A percentile compares a stretch with the other conserved stretches of the same genome.
phyloP scores from a whole-genome alignment of 495 filamentous ascomycete species.

The Aspergillus panamensis region DNA sequence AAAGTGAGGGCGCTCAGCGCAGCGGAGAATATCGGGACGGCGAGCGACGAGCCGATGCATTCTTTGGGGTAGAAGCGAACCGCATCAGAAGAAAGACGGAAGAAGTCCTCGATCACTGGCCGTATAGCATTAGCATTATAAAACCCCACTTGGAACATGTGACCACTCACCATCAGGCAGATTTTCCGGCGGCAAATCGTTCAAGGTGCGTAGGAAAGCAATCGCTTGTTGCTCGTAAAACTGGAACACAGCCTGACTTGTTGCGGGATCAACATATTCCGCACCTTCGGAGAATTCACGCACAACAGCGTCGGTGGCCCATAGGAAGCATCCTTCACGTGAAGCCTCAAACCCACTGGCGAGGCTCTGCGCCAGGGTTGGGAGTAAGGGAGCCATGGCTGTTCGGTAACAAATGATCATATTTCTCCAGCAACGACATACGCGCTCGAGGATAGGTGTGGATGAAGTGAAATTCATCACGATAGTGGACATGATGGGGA shows the following conservation, averaged over 20 bases:
- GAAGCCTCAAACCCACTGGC: constrained; percentile 79
- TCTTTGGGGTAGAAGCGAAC: constrained; percentile 86
- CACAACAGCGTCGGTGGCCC: constrained; percentile 91
- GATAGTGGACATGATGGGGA: constrained; percentile 79
- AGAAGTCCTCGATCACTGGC: constrained; percentile 95
- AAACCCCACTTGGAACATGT: not conserved
- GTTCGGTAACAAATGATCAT: constrained; percentile 96
- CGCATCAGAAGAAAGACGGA: constrained; percentile 84
- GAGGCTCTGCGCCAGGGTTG: constrained; percentile 80
- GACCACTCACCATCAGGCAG: constrained; percentile 71
- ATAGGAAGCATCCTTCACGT: constrained; percentile 92
- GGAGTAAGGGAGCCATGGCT: constrained; percentile 79
- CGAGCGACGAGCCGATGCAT: constrained; percentile 71
- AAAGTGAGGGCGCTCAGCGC: constrained; percentile 79
- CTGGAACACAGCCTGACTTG: constrained; percentile 82
- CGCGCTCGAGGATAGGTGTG: constrained; percentile 82
- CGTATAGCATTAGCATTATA: constrained; percentile 13
- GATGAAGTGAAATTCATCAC: constrained; percentile 80
- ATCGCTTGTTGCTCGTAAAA: constrained; percentile 93
- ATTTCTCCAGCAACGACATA: constrained; percentile 91
- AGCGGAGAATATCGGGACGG: constrained; percentile 79
- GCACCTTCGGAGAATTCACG: constrained; percentile 90
- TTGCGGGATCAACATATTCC: constrained; percentile 75
- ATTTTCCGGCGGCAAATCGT: constrained; percentile 78
- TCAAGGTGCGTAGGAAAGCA: constrained; percentile 83